A percentile compares a stretch with the other conserved stretches of the same genome.
Evolutionary conservation across 371 early-diverging fungal species (phyloP).

Genomic region (Batkoa obscura): DNA sequence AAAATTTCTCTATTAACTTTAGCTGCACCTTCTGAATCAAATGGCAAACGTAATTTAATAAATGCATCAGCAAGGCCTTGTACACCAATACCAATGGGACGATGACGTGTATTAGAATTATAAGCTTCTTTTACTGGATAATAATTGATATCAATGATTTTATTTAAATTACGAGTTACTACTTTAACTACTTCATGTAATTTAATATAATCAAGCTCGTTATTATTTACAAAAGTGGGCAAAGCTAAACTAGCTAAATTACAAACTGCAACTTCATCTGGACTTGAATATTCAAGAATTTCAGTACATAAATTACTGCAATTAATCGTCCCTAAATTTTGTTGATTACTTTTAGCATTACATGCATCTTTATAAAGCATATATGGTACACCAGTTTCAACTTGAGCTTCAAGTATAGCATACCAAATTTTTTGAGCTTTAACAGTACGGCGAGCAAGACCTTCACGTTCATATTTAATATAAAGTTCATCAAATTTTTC

Average conservation of each 20-base stretch:
- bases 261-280: conserved; percentile 98
- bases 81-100: conserved; percentile 98
- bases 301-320: conserved; percentile 77
- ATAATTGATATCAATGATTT: conserved; percentile 93
- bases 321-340: conserved; percentile 93
- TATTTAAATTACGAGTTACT: conserved; percentile 83
- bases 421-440: conserved; percentile 98
- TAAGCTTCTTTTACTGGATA: conserved; percentile 91
- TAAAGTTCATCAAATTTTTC: conserved; percentile 88
- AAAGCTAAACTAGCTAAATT: conserved; percentile 96
- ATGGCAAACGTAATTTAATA: conserved; percentile 86
- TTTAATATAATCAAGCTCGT: conserved; percentile 45
- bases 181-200: conserved; percentile 69
- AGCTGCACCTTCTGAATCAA: conserved; percentile 85
- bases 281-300: conserved; percentile 90
- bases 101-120: conserved; percentile 81
- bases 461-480: conserved; percentile 70
- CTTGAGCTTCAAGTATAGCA: conserved; percentile 94
- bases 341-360: conserved; percentile 61
- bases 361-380: conserved; percentile 95
- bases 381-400: conserved; percentile 98
- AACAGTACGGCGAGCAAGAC: conserved; percentile 66
- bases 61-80: conserved; percentile 98
- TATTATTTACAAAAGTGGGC: conserved; percentile 77
- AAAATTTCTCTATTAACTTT: conserved; percentile 84